Base-by-base conservation (phyloP, 371 early-diverging fungal species). In the Apophysomyces trapeziformis region DNA sequence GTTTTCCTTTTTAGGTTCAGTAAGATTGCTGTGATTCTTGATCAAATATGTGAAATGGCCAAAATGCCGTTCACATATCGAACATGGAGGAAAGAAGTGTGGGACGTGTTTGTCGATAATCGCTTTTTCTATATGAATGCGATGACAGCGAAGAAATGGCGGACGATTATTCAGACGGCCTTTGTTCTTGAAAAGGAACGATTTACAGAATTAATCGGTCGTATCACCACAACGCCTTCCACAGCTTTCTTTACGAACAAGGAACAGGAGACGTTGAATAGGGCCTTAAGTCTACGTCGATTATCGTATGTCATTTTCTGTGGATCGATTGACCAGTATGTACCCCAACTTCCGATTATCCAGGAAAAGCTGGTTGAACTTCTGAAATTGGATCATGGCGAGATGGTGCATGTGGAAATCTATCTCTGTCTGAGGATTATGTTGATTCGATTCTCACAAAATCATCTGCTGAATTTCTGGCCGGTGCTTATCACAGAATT, bases 351-450 rank as follows among this genome's bases (percentile, higher is more conserved):
- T 44, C 96, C 96, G 5, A 74, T 82, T 7, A 89, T 97, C 26
- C 95, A 95, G 71, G 96, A 95, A 66, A 94, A 94, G 64, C 77
- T 97, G 12, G 96, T 95, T 0, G 96, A 97, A 58, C 74, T 95
- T 61, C 69, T 96, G 54, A 95, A 95, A 70, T 70, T 87, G 45
- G 80, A 78, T 6, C 83, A 87, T 26, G 77, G 85, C 4, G 89
- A 88, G 64, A 78, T 86, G 64, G 89, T 96, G 9, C 91, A 92
- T 58, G 85, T 86, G 7, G 97, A 96, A 75, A 90, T 94, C 36
- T 95, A 91, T 67, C 70, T 95, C 5, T 94, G 92, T 65, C 73
- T 95, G 32, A 84, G 97, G 32, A 89, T 95, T 16, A 71, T 97
- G 58, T 74, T 96, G 43, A 85, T 88, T 57, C 85, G 95, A 4